Evolutionary conservation across 2,329 filamentous ascomycete genomes (phyloP).

Genomic region (Sporothrix pseudoabietina): DNA sequence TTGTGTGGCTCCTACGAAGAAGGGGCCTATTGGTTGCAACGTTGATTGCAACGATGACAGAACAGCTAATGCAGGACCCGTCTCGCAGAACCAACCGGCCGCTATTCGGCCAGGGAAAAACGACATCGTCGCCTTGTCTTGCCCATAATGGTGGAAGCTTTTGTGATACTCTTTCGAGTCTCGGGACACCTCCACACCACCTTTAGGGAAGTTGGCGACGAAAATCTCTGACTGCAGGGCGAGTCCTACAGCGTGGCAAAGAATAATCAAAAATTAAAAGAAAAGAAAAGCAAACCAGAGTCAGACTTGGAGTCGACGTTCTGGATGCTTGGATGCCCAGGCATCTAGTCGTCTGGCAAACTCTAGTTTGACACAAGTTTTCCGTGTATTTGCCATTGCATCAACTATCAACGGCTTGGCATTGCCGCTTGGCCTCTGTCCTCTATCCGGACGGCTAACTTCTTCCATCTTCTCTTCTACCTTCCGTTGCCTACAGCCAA

Average conservation of each 20-base stretch:
- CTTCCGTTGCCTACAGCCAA: neutral
- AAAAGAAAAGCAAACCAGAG: too few relatives aligned
- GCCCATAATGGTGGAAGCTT: neutral
- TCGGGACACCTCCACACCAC: conserved; percentile 18
- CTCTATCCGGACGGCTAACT: neutral
- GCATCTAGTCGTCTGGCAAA: neutral
- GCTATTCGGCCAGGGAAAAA: neutral
- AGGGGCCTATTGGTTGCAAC: neutral
- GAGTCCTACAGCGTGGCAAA: conserved; percentile 19
- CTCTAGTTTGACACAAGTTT: neutral
- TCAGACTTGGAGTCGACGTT: neutral
- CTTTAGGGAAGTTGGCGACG: neutral
- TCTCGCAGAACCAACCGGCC: conserved; percentile 11
- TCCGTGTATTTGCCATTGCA: neutral
- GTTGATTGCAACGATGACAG: neutral
- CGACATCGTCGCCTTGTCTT: neutral
- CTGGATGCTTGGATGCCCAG: neutral
- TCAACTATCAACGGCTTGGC: neutral
- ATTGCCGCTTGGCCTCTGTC: neutral
- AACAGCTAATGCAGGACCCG: conserved; percentile 7
- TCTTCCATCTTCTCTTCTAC: neutral
- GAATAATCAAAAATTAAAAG: neutral
- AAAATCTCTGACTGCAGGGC: conserved; percentile 6
- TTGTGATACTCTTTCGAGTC: neutral
- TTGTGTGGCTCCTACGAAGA: neutral